phyloP scores from a whole-genome alignment of 768 basidiomycete species.

The Cantharellus cinnabarinus region DNA sequence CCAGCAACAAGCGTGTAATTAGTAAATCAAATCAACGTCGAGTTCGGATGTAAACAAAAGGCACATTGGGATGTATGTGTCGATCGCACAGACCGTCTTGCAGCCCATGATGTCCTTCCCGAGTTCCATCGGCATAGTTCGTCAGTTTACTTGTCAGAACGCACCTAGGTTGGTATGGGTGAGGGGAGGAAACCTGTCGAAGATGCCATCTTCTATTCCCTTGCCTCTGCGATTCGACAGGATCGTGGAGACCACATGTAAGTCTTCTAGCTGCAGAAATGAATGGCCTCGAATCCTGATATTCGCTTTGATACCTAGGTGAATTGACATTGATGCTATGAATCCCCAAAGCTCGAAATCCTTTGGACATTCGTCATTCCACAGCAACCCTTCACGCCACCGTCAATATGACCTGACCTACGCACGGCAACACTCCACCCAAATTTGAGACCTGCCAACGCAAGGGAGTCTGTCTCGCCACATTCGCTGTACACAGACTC shows the following conservation, averaged over 20 bases:
- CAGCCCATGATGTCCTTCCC: conserved; percentile 40
- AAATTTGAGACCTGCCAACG: conserved; percentile 95
- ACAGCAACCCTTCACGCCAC: conserved; percentile 87
- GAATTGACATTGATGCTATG: conserved; percentile 78
- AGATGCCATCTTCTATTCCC: conserved; percentile 27
- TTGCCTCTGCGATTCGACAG: conserved; percentile 40
- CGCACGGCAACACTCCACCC: conserved; percentile 49
- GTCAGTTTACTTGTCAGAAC: conserved; percentile 21
- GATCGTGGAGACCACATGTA: conserved; percentile 37
- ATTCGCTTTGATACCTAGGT: conserved; percentile 70
- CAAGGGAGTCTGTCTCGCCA: conserved; percentile 19
- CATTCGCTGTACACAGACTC: conserved; percentile 61
- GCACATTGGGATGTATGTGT: background rate
- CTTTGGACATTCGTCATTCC: conserved; percentile 62
- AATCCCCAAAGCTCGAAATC: conserved; percentile 90
- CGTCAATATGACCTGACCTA: conserved; percentile 73
- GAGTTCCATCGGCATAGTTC: conserved; percentile 45
- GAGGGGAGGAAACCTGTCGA: conserved; percentile 48
- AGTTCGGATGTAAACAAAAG: no score
- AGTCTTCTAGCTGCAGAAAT: conserved; percentile 8
- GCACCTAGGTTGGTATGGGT: conserved; percentile 59
- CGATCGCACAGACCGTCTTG: conserved; percentile 13
- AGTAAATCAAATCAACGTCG: no score
- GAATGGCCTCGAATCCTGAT: conserved; percentile 44
- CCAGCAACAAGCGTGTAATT: no score